Evolutionary conservation across 352 stramenopile genomes (phyloP).

Genomic region (Globisporangium irregulare): DNA sequence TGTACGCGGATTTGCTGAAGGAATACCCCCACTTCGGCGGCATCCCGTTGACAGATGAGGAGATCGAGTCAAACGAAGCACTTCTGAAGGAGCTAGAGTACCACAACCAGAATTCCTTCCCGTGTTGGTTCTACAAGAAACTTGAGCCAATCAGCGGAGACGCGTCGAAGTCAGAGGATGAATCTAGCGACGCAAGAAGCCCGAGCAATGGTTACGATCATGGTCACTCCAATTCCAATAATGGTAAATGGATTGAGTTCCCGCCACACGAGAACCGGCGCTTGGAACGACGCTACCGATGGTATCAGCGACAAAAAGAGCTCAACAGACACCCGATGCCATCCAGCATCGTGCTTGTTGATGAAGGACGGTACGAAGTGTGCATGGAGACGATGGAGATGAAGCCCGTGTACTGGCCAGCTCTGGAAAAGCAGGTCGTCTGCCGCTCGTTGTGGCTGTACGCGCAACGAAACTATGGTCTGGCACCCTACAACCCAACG

Average conservation of each 20-base stretch:
- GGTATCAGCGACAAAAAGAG: constrained; percentile 55
- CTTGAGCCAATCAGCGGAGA: constrained; percentile 21
- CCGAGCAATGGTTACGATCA: background rate
- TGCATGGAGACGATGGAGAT: constrained; percentile 75
- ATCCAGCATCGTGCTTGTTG: constrained; percentile 64
- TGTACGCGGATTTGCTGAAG: constrained; percentile 63
- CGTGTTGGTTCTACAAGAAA: constrained; percentile 85
- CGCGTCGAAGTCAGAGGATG: background rate
- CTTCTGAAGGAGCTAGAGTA: constrained; percentile 42
- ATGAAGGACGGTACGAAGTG: constrained; percentile 82
- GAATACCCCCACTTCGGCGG: constrained; percentile 49
- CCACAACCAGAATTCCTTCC: constrained; percentile 59
- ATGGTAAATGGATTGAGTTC: constrained; percentile 75
- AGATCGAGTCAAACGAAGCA: constrained; percentile 39
- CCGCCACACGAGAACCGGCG: constrained; percentile 66
- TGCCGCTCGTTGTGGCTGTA: constrained; percentile 79
- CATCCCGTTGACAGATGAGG: constrained; percentile 36
- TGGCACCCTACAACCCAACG: constrained; percentile 68
- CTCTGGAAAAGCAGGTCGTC: constrained; percentile 63
- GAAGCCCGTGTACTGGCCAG: constrained; percentile 77
- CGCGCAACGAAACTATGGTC: constrained; percentile 74
- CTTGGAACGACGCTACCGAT: constrained; percentile 64
- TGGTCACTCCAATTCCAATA: constrained; percentile 7
- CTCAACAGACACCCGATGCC: constrained; percentile 36
- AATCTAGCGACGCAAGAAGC: background rate